Evolutionary conservation across 2,329 filamentous ascomycete genomes (phyloP).

Genomic region (Dactylellina sp.): DNA sequence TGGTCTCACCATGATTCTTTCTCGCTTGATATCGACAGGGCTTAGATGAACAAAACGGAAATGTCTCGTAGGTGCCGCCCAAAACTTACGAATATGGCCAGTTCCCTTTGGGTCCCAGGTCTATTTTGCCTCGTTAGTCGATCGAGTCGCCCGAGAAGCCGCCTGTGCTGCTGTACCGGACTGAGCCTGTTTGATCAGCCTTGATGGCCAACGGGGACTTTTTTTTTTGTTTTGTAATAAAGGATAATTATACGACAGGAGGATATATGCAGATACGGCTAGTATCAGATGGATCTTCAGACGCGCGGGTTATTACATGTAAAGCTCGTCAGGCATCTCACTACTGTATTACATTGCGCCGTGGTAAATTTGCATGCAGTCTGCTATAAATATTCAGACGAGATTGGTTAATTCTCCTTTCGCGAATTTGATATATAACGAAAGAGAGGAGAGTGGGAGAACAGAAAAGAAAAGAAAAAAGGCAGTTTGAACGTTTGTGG

Average conservation of each 20-base stretch:
- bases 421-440: conserved; percentile 1
- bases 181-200: conserved; percentile 32
- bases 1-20: conserved; percentile 39
- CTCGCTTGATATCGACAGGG: conserved; percentile 55
- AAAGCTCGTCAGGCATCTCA: neutral
- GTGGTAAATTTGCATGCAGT: conserved; percentile 32
- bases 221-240: conserved; percentile 36
- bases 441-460: neutral
- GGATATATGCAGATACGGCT: conserved; percentile 3
- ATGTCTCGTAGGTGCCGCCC: conserved; percentile 26
- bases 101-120: conserved; percentile 11
- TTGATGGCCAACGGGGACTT: conserved; percentile 31
- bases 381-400: conserved; percentile 48
- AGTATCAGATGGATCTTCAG: neutral
- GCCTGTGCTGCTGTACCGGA: conserved; percentile 12
- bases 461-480: conserved; percentile 21
- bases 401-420: conserved; percentile 47
- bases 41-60: conserved; percentile 44
- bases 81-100: conserved; percentile 11
- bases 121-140: conserved; percentile 33
- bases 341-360: conserved; percentile 5
- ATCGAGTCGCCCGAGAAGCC: conserved; percentile 37
- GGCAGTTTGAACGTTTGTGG: conserved; percentile 16
- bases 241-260: conserved; percentile 3
- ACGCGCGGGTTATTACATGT: neutral